Evolutionary conservation across 2,329 filamentous ascomycete species (phyloP).

Genomic region (Spiromastix sp.): DNA sequence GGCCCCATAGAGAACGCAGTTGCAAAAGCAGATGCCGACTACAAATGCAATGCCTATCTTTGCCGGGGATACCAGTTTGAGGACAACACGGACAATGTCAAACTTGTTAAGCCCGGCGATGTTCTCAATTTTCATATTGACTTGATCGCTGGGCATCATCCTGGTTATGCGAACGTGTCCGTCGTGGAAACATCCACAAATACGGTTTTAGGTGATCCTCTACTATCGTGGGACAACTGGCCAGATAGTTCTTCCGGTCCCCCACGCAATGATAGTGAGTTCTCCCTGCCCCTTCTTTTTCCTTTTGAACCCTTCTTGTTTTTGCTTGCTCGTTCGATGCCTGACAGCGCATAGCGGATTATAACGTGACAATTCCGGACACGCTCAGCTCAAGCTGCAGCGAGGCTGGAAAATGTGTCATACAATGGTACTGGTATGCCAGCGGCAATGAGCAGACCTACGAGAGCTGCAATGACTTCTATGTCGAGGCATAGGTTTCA

Average conservation of each 20-base stretch:
- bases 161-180: constrained; percentile 39
- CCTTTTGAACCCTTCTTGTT: constrained; percentile 22
- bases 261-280: no score
- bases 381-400: background rate
- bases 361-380: constrained; percentile 11
- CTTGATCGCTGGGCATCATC: constrained; percentile 39
- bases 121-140: constrained; percentile 33
- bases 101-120: constrained; percentile 41
- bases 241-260: constrained; percentile 16
- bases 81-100: constrained; percentile 45
- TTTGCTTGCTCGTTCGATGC: constrained; percentile 21
- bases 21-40: no score
- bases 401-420: constrained; percentile 10
- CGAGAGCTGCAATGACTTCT: constrained; percentile 26
- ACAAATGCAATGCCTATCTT: constrained; percentile 42
- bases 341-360: constrained; percentile 19
- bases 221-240: constrained; percentile 24
- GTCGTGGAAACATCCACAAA: constrained; percentile 38
- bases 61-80: constrained; percentile 50
- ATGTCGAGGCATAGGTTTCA: no score
- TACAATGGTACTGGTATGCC: constrained; percentile 28
- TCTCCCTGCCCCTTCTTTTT: constrained; percentile 16
- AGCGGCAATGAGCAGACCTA: constrained; percentile 26
- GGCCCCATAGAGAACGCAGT: no score
- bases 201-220: constrained; percentile 25